phyloP scores from a whole-genome alignment of 495 filamentous ascomycete species.

The Xylaria telfairii region DNA sequence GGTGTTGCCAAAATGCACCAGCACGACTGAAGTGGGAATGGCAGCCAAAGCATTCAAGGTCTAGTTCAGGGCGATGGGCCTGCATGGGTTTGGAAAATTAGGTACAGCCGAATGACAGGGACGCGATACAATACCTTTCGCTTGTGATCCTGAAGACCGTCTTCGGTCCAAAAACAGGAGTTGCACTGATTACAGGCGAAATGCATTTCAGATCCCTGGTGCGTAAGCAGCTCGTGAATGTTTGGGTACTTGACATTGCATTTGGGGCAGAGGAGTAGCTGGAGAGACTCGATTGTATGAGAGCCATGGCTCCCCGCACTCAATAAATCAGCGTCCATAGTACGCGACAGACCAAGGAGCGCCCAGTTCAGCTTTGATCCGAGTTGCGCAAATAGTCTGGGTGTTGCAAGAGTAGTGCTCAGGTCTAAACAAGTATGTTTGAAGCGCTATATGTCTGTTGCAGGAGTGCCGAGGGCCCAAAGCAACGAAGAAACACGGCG shows the following conservation, averaged over 20 bases:
- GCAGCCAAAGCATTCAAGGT: conserved; percentile 45
- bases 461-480: neutral
- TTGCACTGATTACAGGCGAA: conserved; percentile 27
- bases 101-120: neutral
- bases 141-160: conserved; percentile 23
- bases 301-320: conserved; percentile 12
- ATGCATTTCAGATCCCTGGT: conserved; percentile 24
- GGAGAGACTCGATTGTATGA: neutral
- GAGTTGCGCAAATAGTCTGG: neutral
- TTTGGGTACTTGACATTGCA: conserved; percentile 26
- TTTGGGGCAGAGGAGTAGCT: conserved; percentile 27
- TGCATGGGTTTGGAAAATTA: conserved; percentile 6
- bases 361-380: neutral
- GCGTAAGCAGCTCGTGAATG: conserved; percentile 20
- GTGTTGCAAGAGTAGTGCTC: neutral
- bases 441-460: neutral
- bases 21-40: conserved; percentile 25
- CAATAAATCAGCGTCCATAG: neutral
- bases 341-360: neutral
- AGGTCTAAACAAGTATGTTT: neutral
- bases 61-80: conserved; percentile 35
- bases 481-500: neutral
- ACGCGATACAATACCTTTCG: conserved; percentile 16
- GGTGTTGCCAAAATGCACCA: conserved; percentile 35
- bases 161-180: conserved; percentile 16